Evolutionary conservation across 2,329 filamentous ascomycete genomes (phyloP).

Genomic region (Ploettnerulaceae sp.): DNA sequence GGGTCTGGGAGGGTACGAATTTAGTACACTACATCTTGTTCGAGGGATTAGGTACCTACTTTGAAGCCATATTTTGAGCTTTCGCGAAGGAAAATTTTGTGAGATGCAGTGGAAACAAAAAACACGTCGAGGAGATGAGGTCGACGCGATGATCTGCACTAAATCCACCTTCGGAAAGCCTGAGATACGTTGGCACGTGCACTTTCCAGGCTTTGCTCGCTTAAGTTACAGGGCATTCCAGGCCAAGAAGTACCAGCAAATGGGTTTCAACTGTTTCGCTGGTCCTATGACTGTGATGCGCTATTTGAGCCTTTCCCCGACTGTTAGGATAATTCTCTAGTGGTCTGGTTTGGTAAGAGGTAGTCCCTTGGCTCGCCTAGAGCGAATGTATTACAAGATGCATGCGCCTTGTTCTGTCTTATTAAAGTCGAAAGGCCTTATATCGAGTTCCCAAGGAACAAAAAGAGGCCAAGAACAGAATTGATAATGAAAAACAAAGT

Average conservation of each 20-base stretch:
- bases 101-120: no score
- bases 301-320: not conserved
- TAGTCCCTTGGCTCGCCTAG: no score
- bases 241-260: not conserved
- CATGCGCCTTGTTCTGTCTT: no score
- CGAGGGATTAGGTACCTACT: not conserved
- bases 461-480: no score
- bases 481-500: not conserved
- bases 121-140: not conserved
- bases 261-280: not conserved
- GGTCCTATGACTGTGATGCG: not conserved
- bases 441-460: no score
- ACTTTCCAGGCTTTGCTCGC: not conserved
- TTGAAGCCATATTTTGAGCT: not conserved
- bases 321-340: no score
- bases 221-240: not conserved
- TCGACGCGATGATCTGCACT: slow-evolving; percentile 5
- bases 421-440: no score
- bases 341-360: no score
- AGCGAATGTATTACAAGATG: no score
- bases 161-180: not conserved
- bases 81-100: not conserved
- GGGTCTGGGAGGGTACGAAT: not conserved
- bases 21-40: not conserved
- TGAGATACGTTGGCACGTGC: slow-evolving; percentile 2